Evolutionary conservation across 2,329 filamentous ascomycete species (phyloP).

Genomic region (Colletotrichum sp.): DNA sequence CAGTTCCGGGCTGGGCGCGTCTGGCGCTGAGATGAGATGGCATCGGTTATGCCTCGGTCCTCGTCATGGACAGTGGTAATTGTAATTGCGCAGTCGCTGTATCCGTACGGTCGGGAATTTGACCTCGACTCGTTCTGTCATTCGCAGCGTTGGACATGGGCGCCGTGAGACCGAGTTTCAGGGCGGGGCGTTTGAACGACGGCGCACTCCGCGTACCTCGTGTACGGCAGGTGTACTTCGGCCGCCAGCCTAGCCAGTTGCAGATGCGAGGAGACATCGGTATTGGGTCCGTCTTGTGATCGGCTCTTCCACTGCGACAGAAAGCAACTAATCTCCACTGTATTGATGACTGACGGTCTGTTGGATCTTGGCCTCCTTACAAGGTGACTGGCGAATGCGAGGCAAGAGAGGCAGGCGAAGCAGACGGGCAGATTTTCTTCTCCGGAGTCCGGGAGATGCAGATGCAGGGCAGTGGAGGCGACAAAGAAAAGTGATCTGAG

Average conservation of each 20-base stretch:
- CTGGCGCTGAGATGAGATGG: background rate
- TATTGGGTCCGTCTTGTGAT: background rate
- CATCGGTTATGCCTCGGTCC: background rate
- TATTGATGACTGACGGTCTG: background rate
- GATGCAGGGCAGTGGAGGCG: background rate
- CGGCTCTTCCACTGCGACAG: background rate
- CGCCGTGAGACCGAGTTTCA: background rate
- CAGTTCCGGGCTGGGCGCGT: background rate
- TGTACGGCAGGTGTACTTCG: background rate
- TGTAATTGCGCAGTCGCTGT: background rate
- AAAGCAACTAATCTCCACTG: background rate
- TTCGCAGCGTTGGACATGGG: background rate
- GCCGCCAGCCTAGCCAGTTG: background rate
- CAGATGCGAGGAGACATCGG: background rate
- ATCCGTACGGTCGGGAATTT: background rate
- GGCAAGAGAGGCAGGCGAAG: background rate
- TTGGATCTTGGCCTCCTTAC: background rate
- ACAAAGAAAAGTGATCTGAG: background rate
- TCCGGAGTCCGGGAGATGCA: background rate
- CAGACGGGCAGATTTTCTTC: background rate
- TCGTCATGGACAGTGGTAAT: background rate
- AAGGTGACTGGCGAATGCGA: background rate
- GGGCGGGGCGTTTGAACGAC: background rate
- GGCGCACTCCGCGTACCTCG: background rate
- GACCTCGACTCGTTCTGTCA: background rate